These are phyloP conservation scores for Quercus robur DNA, from an alignment of 306 rosid species.

Conservation along the genomic window DNA sequence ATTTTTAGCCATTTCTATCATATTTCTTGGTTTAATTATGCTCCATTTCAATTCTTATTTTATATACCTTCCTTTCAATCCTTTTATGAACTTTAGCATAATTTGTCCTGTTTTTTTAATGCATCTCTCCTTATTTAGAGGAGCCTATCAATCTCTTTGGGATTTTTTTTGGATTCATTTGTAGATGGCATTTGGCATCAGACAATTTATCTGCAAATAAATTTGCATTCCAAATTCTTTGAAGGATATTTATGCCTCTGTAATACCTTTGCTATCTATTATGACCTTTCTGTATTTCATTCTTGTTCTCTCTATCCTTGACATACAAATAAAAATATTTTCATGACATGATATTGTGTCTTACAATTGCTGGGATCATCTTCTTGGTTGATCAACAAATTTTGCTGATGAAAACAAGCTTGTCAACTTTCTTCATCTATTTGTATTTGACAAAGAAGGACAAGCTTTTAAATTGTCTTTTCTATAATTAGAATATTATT, in stretches of 20 bases:
- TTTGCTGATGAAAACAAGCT: neutral
- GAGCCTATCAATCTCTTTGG: neutral
- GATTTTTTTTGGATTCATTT: neutral
- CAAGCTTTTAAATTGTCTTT: neutral
- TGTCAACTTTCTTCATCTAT: neutral
- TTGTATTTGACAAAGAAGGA: neutral
- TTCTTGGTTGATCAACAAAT: neutral
- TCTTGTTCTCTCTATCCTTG: neutral
- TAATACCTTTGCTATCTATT: neutral
- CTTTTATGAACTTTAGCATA: neutral
- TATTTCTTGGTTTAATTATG: neutral
- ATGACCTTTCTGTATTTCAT: neutral
- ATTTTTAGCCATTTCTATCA: neutral
- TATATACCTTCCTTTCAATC: neutral
- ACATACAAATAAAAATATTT: neutral
- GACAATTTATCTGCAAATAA: neutral
- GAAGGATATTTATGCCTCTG: neutral
- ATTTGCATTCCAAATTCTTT: neutral
- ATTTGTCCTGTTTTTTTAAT: neutral
- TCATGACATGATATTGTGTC: neutral
- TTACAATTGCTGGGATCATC: too few species aligned
- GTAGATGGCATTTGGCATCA: neutral
- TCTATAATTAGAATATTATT: too few species aligned
- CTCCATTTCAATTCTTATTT: neutral
- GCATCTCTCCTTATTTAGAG: neutral